Evolutionary conservation across 805 yeast genomes (phyloP).

Genomic region (Saccharomyces eubayanus): DNA sequence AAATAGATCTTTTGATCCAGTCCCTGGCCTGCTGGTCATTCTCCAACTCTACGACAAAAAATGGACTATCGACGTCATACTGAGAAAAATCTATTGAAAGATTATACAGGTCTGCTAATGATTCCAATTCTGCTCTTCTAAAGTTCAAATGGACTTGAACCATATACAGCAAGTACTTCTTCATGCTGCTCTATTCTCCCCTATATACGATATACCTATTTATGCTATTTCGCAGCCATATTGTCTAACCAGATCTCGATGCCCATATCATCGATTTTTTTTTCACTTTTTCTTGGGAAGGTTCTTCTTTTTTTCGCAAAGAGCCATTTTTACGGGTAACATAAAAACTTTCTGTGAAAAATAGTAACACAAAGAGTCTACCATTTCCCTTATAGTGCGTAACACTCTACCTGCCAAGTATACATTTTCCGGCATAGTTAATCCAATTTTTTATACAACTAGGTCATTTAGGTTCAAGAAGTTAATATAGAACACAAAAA

Average conservation of each 20-base stretch:
- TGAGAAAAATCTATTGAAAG: slow-evolving; percentile 50
- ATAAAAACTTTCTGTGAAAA: not conserved
- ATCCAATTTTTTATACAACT: too few species aligned
- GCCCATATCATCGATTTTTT: not conserved
- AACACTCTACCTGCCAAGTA: too few species aligned
- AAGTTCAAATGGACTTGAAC: slow-evolving; percentile 80
- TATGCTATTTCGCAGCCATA: not conserved
- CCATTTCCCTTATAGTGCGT: too few species aligned
- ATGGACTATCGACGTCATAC: slow-evolving; percentile 59
- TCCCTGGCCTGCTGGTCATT: slow-evolving; percentile 59
- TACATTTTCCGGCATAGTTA: too few species aligned
- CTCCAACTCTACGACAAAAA: slow-evolving; percentile 56
- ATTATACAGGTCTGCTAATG: slow-evolving; percentile 60
- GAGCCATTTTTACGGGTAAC: not conserved
- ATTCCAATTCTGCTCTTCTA: slow-evolving; percentile 73
- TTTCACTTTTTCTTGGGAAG: not conserved
- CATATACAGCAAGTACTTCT: slow-evolving; percentile 63
- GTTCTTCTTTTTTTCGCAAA: not conserved
- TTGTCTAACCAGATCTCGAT: not conserved
- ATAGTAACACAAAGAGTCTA: too few species aligned
- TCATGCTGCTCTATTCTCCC: not conserved
- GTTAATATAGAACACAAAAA: too few species aligned
- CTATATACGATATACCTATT: not conserved
- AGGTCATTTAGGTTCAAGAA: too few species aligned
- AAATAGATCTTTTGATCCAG: slow-evolving; percentile 57